Conservation (phyloP, 345 rosid species). For the Balakata baccata region DNA sequence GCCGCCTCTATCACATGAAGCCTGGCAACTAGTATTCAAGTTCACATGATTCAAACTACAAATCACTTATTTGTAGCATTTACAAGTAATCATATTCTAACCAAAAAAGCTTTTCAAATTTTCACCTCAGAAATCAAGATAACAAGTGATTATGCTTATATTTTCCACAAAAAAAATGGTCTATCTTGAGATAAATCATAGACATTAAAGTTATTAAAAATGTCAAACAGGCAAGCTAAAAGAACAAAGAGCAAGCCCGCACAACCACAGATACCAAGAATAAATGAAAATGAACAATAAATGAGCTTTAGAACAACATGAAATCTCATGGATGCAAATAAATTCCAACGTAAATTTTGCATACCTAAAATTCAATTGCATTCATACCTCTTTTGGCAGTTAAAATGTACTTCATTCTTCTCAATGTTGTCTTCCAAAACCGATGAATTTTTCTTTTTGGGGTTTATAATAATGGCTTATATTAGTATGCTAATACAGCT, state of each 20-base stretch:
- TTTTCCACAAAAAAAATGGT: background rate
- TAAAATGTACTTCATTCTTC: background rate
- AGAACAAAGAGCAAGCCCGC: background rate
- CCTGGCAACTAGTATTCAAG: background rate
- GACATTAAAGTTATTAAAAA: background rate
- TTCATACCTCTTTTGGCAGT: background rate
- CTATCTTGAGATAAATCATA: background rate
- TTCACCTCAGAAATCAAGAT: background rate
- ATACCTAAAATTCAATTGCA: background rate
- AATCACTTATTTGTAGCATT: background rate
- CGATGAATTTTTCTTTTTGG: constrained; percentile 9
- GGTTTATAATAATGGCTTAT: background rate
- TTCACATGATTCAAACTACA: background rate
- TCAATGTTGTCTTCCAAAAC: constrained; percentile 6
- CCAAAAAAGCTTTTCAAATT: background rate
- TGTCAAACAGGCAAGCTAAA: background rate
- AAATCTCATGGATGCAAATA: background rate
- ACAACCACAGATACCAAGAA: background rate
- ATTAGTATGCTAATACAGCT: constrained; percentile 10
- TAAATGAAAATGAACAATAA: background rate
- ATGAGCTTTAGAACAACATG: background rate
- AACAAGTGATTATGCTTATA: background rate
- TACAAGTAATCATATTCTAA: background rate
- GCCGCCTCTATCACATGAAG: background rate
- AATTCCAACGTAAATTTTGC: background rate